These are phyloP conservation scores for Neohortaea acidophila DNA, from an alignment of 495 filamentous ascomycete species.

Conservation along the genomic window DNA sequence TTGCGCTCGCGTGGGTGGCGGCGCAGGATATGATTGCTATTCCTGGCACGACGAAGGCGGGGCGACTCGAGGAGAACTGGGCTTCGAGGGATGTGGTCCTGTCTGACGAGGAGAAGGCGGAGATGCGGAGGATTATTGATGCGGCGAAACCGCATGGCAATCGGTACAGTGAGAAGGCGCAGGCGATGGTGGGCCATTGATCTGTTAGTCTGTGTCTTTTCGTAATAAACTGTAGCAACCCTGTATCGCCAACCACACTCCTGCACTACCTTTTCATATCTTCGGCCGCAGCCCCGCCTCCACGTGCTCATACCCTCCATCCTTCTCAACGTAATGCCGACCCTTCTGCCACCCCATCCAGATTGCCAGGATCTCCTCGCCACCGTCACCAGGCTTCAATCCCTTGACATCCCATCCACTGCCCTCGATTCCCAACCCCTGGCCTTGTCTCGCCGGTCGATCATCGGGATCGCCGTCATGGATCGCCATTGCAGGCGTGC, in stretches of 20 bases:
- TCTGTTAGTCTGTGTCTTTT: too few species aligned
- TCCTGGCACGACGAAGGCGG: constrained; percentile 27
- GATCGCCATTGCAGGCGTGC: constrained; percentile 47
- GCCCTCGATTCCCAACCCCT: constrained; percentile 27
- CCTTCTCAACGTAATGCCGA: constrained; percentile 47
- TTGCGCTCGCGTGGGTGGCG: constrained; percentile 41
- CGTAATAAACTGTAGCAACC: too few species aligned
- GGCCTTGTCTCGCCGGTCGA: constrained; percentile 37
- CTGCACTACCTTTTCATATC: constrained; percentile 3
- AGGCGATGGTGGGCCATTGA: constrained; percentile 29
- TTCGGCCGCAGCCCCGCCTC: constrained; percentile 7
- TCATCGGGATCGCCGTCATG: constrained; percentile 18
- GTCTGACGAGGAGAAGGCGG: constrained; percentile 18
- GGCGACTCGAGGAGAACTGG: constrained; percentile 23
- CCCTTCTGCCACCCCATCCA: constrained; percentile 73
- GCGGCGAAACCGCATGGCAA: constrained; percentile 18
- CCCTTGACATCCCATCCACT: constrained; percentile 41
- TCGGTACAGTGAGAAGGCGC: constrained; percentile 21
- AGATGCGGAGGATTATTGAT: constrained; percentile 19
- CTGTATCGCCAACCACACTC: too few species aligned
- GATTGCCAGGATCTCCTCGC: constrained; percentile 47
- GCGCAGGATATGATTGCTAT: constrained; percentile 41
- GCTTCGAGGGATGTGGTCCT: constrained; percentile 18
- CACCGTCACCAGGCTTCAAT: constrained; percentile 52
- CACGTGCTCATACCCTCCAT: constrained; percentile 35